A percentile compares a stretch with the other conserved stretches of the same genome.
Conservation (phyloP, 2,329 filamentous ascomycete species). For the Sclerotinia borealis region DNA sequence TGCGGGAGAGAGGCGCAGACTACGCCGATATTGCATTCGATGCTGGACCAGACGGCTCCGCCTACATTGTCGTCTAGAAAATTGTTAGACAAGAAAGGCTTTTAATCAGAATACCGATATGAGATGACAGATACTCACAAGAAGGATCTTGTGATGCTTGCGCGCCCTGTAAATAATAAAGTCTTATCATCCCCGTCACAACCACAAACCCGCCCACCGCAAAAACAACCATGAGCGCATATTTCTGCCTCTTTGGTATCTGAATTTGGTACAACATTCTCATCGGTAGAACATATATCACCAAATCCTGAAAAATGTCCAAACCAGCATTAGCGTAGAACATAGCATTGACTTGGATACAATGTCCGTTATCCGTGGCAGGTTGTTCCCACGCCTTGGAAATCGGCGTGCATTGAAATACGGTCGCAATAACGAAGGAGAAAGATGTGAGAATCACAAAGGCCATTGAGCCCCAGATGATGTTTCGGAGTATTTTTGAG, state of each 20-base stretch:
- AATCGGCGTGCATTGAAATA: constrained; percentile 9
- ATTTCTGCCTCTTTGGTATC: constrained; percentile 5
- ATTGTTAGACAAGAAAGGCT: neutral
- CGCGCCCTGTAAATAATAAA: constrained; percentile 8
- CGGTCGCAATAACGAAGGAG: neutral
- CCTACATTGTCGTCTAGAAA: constrained; percentile 1
- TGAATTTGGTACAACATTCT: constrained; percentile 4
- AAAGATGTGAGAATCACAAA: constrained; percentile 3
- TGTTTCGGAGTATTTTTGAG: neutral
- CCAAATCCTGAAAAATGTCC: constrained; percentile 1
- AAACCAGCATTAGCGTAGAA: constrained; percentile 8
- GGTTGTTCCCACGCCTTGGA: neutral
- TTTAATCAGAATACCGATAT: neutral
- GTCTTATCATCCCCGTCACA: neutral
- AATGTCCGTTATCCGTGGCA: neutral
- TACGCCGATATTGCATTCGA: constrained; percentile 8
- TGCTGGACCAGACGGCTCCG: neutral
- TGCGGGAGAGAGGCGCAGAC: constrained; percentile 9
- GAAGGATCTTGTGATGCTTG: constrained; percentile 3
- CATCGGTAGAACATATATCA: constrained; percentile 6
- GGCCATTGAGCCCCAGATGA: neutral
- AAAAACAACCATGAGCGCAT: constrained; percentile 6
- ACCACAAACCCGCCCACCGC: constrained; percentile 6
- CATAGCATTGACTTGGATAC: neutral
- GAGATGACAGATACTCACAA: neutral